Evolutionary conservation across 441 rosid species (phyloP).

Genomic region (Erysimum pusillum): DNA sequence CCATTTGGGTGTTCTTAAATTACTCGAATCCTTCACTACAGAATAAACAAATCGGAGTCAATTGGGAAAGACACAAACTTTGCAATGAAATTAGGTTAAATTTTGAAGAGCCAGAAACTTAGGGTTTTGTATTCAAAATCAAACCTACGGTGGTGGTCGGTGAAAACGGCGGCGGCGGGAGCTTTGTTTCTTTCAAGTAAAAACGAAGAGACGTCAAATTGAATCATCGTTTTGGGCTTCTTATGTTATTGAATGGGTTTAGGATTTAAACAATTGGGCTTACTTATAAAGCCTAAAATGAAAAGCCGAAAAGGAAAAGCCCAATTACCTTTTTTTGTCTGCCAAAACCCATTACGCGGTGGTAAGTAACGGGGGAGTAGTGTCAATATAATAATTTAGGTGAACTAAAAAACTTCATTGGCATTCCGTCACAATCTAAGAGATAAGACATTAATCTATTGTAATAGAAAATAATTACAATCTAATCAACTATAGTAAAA

Average conservation of each 20-base stretch:
- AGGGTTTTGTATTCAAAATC: slow-evolving; percentile 3
- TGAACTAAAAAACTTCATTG: no score
- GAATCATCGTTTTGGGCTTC: not conserved
- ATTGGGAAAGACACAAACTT: not conserved
- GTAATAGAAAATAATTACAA: no score
- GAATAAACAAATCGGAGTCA: not conserved
- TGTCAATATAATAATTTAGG: no score
- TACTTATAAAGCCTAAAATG: not conserved
- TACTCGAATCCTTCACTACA: slow-evolving; percentile 9
- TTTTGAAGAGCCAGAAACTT: not conserved
- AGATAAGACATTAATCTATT: no score
- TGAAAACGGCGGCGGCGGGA: slow-evolving; percentile 2
- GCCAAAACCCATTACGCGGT: no score
- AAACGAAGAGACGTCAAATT: slow-evolving; percentile 7
- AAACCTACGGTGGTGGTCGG: slow-evolving; percentile 6
- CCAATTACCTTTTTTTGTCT: not conserved
- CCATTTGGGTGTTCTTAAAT: slow-evolving; percentile 36
- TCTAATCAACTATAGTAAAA: no score
- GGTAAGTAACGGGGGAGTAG: no score
- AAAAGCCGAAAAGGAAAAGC: not conserved
- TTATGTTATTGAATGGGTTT: not conserved
- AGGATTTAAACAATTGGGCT: not conserved
- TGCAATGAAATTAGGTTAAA: not conserved
- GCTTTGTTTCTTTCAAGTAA: slow-evolving; percentile 1
- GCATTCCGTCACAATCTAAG: no score